These are phyloP conservation scores for Gossypium herbaceum DNA, from an alignment of 345 rosid genomes.

Conservation along the genomic window DNA sequence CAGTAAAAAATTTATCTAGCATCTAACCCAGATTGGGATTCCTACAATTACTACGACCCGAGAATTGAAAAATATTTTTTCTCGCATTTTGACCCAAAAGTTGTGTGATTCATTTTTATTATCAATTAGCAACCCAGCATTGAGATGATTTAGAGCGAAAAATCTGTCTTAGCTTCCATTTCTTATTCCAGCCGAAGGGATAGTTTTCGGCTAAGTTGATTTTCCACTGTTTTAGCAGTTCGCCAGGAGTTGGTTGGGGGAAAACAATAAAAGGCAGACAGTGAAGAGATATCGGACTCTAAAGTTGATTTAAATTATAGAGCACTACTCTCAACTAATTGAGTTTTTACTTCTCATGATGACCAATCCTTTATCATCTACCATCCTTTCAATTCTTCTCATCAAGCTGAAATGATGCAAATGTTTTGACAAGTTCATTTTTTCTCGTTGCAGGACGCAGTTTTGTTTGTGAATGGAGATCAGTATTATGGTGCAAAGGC, in stretches of 20 bases:
- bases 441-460: constrained; percentile 67
- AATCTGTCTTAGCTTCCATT: neutral
- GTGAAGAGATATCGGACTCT: neutral
- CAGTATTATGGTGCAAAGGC: constrained; percentile 92
- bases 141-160: too few relatives aligned
- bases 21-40: too few relatives aligned
- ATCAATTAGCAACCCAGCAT: too few relatives aligned
- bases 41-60: too few relatives aligned
- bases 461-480: constrained; percentile 74
- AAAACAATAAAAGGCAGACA: neutral
- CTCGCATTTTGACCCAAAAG: too few relatives aligned
- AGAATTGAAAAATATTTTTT: too few relatives aligned
- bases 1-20: neutral
- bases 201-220: neutral
- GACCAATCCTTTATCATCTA: neutral
- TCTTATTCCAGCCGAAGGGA: constrained; percentile 5
- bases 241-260: neutral
- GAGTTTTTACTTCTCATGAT: neutral
- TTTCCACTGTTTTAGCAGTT: constrained; percentile 3
- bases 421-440: neutral
- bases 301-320: constrained; percentile 1
- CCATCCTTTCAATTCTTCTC: neutral
- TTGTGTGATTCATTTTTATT: too few relatives aligned
- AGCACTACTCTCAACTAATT: neutral
- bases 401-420: neutral